These are phyloP conservation scores for Gliomastix tumulicola DNA, from an alignment of 2,329 filamentous ascomycete genomes.

Conservation along the genomic window DNA sequence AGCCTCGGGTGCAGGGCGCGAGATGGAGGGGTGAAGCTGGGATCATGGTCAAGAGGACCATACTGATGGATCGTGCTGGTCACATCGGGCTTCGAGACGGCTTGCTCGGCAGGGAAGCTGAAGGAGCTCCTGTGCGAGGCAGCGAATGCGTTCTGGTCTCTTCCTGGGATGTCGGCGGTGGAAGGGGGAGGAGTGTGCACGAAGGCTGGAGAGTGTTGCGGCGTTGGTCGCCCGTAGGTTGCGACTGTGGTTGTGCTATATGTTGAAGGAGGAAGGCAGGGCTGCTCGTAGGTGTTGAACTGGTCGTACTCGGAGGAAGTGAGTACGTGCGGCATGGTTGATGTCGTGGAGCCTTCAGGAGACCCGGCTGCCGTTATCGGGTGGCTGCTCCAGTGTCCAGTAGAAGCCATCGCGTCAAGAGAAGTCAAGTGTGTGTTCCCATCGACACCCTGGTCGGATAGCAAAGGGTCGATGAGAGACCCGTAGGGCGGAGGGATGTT, in stretches of 20 bases:
- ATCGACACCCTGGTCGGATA: slow-evolving; percentile 24
- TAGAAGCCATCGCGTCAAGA: slow-evolving; percentile 28
- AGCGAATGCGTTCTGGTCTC: not conserved
- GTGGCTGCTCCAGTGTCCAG: slow-evolving; percentile 34
- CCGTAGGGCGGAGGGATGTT: slow-evolving; percentile 18
- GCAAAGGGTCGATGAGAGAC: slow-evolving; percentile 26
- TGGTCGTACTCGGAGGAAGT: slow-evolving; percentile 40
- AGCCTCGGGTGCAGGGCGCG: too few relatives aligned
- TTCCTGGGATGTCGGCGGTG: not conserved
- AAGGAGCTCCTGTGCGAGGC: slow-evolving; percentile 1
- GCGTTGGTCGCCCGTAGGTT: slow-evolving; percentile 9
- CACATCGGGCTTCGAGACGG: slow-evolving; percentile 1
- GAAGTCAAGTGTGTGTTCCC: slow-evolving; percentile 11
- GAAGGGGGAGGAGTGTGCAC: slow-evolving; percentile 2
- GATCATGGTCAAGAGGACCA: too few relatives aligned
- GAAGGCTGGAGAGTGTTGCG: slow-evolving; percentile 1
- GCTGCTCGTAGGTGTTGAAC: slow-evolving; percentile 37
- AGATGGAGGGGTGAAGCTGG: too few relatives aligned
- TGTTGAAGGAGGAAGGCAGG: too few relatives aligned
- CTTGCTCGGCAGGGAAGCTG: not conserved
- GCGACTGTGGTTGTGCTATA: slow-evolving; percentile 15
- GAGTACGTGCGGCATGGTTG: slow-evolving; percentile 36
- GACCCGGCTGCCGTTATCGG: slow-evolving; percentile 27
- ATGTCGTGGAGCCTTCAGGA: slow-evolving; percentile 22
- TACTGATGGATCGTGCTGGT: too few relatives aligned